phyloP scores from a whole-genome alignment of 1,139 yeast species.

The Saccharomyces hybrid region DNA sequence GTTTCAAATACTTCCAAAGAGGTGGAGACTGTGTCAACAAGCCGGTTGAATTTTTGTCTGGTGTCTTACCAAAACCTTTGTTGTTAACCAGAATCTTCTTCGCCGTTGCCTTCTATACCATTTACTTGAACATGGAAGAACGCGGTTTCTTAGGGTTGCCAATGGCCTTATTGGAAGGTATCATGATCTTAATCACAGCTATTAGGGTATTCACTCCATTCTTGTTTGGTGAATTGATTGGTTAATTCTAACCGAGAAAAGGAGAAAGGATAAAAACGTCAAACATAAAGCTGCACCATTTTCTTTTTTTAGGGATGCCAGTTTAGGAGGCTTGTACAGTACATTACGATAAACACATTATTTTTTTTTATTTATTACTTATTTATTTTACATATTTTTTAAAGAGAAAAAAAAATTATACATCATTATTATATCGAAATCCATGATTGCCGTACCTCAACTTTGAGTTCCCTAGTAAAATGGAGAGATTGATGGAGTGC shows the following conservation, averaged over 20 bases:
- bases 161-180: constrained; percentile 59
- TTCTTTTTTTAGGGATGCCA: neutral
- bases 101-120: constrained; percentile 79
- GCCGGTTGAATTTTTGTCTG: constrained; percentile 80
- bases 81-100: constrained; percentile 77
- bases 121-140: constrained; percentile 57
- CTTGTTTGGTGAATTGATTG: constrained; percentile 38
- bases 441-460: no score
- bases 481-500: no score
- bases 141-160: constrained; percentile 68
- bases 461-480: no score
- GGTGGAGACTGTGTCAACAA: constrained; percentile 77
- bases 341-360: neutral
- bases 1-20: constrained; percentile 72
- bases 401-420: no score
- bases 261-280: neutral
- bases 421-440: no score
- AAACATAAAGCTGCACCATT: neutral
- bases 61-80: constrained; percentile 69
- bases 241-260: constrained; percentile 12
- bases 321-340: neutral
- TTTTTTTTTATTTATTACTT: neutral
- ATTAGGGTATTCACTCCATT: constrained; percentile 71
- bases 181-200: constrained; percentile 67
- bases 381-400: neutral